These are phyloP conservation scores for Yarrowia galli DNA, from an alignment of 1,139 yeast genomes.

Conservation along the genomic window DNA sequence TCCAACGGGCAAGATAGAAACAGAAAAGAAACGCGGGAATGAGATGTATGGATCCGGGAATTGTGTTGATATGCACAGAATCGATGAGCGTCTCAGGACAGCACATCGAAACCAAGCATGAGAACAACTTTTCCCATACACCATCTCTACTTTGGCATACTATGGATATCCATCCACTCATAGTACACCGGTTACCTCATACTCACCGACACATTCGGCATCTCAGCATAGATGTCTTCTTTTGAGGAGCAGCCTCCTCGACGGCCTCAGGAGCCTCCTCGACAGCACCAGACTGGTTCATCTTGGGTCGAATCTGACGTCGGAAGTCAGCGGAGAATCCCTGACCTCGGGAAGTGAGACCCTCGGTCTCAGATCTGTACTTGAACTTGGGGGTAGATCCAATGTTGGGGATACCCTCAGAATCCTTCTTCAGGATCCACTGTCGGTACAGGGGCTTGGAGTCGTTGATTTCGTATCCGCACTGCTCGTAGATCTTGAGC, in stretches of 20 bases:
- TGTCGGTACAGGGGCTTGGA: conserved; percentile 59
- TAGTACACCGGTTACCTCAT: conserved; percentile 13
- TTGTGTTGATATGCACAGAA: too few species aligned
- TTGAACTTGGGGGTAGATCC: conserved; percentile 45
- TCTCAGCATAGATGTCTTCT: conserved; percentile 44
- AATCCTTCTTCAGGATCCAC: conserved; percentile 57
- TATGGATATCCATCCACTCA: background rate
- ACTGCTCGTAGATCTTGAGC: conserved; percentile 63
- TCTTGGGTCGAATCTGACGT: conserved; percentile 39
- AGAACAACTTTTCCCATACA: too few species aligned
- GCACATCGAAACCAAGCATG: too few species aligned
- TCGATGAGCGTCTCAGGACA: too few species aligned
- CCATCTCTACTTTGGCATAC: background rate
- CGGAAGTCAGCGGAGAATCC: conserved; percentile 39
- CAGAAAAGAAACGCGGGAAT: background rate
- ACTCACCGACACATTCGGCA: conserved; percentile 50
- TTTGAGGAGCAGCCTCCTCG: conserved; percentile 1
- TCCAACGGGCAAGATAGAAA: conserved; percentile 2
- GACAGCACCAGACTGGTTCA: conserved; percentile 36
- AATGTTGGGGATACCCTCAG: conserved; percentile 47
- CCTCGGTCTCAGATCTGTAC: conserved; percentile 40
- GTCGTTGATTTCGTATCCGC: conserved; percentile 55
- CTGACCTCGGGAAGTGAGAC: conserved; percentile 36
- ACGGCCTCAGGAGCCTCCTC: conserved; percentile 33
- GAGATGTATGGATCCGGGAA: background rate